Evolutionary conservation across 208 protist species (phyloP).

Genomic region (Willaertia magna): DNA sequence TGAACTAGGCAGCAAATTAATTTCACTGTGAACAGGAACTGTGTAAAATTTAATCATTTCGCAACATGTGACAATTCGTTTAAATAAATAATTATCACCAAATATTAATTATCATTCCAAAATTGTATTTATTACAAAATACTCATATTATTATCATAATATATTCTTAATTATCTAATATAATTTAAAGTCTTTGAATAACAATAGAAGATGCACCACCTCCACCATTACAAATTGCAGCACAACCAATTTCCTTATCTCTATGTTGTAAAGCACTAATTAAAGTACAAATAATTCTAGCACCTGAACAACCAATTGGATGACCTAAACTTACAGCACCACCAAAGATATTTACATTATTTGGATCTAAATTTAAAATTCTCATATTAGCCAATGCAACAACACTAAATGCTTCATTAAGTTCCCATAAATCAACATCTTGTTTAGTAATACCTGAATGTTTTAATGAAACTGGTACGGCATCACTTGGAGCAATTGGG

Average conservation of each 20-base stretch:
- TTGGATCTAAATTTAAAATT: conserved; percentile 52
- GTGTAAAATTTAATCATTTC: too few species aligned
- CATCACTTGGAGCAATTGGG: conserved; percentile 64
- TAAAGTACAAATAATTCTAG: conserved; percentile 64
- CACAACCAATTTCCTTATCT: conserved; percentile 50
- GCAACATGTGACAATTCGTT: too few species aligned
- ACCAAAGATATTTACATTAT: conserved; percentile 79
- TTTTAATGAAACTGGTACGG: conserved; percentile 61
- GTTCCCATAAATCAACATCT: conserved; percentile 73
- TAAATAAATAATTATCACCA: too few species aligned
- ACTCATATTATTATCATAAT: too few species aligned
- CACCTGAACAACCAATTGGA: conserved; percentile 77
- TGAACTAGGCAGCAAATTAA: too few species aligned
- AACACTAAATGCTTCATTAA: conserved; percentile 93
- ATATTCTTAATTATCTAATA: too few species aligned
- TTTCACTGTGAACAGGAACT: too few species aligned
- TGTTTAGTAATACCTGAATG: conserved; percentile 34
- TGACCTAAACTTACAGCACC: conserved; percentile 84
- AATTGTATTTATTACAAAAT: too few species aligned
- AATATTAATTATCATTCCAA: too few species aligned
- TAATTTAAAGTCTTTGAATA: conserved; percentile 40
- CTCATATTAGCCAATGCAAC: conserved; percentile 69
- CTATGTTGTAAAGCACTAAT: conserved; percentile 47
- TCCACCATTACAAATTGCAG: conserved; percentile 84
- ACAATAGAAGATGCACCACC: conserved; percentile 77